A percentile compares a stretch with the other conserved stretches of the same genome.
Conservation (phyloP, 139 green algal species). For the Ettlia oleoabundans region DNA sequence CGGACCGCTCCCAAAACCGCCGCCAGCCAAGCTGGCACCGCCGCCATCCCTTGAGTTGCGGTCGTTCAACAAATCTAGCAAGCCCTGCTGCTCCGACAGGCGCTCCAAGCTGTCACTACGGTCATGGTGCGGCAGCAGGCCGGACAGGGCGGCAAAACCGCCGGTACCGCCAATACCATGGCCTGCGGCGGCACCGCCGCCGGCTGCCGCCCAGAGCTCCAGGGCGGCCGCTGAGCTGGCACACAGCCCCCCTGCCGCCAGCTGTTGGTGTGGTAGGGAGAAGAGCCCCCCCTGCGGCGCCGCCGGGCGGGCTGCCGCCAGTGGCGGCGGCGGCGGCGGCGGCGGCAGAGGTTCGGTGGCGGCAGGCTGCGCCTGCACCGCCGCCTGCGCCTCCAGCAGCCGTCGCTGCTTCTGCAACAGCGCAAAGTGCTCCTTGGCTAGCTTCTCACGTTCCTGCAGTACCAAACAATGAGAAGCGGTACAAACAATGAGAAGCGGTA, state of each 20-base stretch:
- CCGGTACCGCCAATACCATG: not conserved
- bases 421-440: constrained; percentile 43
- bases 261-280: not conserved
- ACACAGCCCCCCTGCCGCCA: not conserved
- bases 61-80: constrained; percentile 32
- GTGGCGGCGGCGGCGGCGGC: constrained; percentile 7
- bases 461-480: too few relatives aligned
- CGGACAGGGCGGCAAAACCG: constrained; percentile 3
- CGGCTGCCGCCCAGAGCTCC: constrained; percentile 2
- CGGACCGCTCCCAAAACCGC: too few relatives aligned
- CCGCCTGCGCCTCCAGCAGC: constrained; percentile 17
- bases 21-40: too few relatives aligned
- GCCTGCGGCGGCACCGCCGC: too few relatives aligned
- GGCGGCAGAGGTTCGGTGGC: not conserved
- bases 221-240: not conserved
- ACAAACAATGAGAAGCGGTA: not conserved
- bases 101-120: constrained; percentile 36
- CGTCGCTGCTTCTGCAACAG: constrained; percentile 40
- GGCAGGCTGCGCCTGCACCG: not conserved
- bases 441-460: constrained; percentile 29
- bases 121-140: constrained; percentile 17
- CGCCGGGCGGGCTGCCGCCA: too few relatives aligned
- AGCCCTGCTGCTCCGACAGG: constrained; percentile 14
- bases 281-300: not conserved
- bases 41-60: too few relatives aligned